Evolutionary conservation across 2,329 filamentous ascomycete genomes (phyloP).

Genomic region (Calonectria ilicicola): DNA sequence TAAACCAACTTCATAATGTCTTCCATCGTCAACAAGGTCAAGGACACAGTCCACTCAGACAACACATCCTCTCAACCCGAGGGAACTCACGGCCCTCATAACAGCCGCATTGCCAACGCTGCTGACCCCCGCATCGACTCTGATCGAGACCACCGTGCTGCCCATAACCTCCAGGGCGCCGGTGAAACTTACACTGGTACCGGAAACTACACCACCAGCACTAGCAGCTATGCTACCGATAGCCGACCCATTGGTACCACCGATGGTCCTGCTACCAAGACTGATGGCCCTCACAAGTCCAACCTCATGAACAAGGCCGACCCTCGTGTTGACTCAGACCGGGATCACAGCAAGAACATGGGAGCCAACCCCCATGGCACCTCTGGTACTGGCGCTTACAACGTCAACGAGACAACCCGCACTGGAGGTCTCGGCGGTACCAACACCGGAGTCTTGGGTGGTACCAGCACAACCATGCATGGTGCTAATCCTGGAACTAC

Average conservation of each 20-base stretch:
- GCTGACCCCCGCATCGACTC: constrained; percentile 64
- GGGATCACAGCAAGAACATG: constrained; percentile 52
- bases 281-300: constrained; percentile 59
- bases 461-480: not conserved
- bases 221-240: constrained; percentile 13
- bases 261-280: constrained; percentile 38
- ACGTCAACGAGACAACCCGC: constrained; percentile 49
- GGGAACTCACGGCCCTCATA: constrained; percentile 37
- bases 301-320: constrained; percentile 63
- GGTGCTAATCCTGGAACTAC: not conserved
- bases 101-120: constrained; percentile 52
- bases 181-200: constrained; percentile 32
- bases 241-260: constrained; percentile 16
- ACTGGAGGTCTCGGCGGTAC: constrained; percentile 17
- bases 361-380: constrained; percentile 49
- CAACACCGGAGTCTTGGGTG: constrained; percentile 4
- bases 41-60: constrained; percentile 64
- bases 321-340: constrained; percentile 66
- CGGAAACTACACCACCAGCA: constrained; percentile 52
- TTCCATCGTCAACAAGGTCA: constrained; percentile 69
- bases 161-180: constrained; percentile 30
- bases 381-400: constrained; percentile 36
- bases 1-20: constrained; percentile 59
- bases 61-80: constrained; percentile 44
- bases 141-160: constrained; percentile 56